Evolutionary conservation across 2,329 filamentous ascomycete genomes (phyloP).

Genomic region (Trichoderma atroviride): DNA sequence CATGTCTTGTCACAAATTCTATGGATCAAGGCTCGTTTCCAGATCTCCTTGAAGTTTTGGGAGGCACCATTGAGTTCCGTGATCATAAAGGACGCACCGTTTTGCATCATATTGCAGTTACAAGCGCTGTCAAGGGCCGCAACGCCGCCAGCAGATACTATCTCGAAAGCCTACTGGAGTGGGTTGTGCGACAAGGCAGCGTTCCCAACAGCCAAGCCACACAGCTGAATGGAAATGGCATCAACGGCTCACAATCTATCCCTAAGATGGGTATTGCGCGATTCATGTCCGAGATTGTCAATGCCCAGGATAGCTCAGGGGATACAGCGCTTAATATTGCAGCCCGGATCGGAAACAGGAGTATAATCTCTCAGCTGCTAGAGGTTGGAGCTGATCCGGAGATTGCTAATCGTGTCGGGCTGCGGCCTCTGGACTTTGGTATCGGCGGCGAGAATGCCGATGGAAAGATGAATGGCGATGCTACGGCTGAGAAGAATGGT

Average conservation of each 20-base stretch:
- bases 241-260: slow-evolving; percentile 47
- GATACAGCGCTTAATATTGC: slow-evolving; percentile 95
- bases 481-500: slow-evolving; percentile 48
- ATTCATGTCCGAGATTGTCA: slow-evolving; percentile 97
- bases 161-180: slow-evolving; percentile 89
- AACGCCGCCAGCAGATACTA: slow-evolving; percentile 94
- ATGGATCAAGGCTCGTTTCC: slow-evolving; percentile 89
- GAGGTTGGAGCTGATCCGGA: slow-evolving; percentile 94
- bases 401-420: slow-evolving; percentile 85
- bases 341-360: slow-evolving; percentile 87
- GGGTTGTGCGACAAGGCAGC: slow-evolving; percentile 85
- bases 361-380: slow-evolving; percentile 93
- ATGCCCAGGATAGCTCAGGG: slow-evolving; percentile 88
- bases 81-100: slow-evolving; percentile 90
- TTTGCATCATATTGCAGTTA: slow-evolving; percentile 93
- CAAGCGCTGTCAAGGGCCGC: slow-evolving; percentile 91
- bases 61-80: slow-evolving; percentile 84
- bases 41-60: slow-evolving; percentile 84
- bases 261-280: slow-evolving; percentile 83
- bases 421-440: slow-evolving; percentile 91
- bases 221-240: slow-evolving; percentile 38
- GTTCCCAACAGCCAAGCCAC: slow-evolving; percentile 56
- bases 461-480: slow-evolving; percentile 48
- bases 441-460: slow-evolving; percentile 69
- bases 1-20: slow-evolving; percentile 91